Percentiles rank a stretch among this genome's conserved stretches.
These are phyloP conservation scores for Candida suzukii DNA, from an alignment of 805 yeast genomes.

Conservation along the genomic window DNA sequence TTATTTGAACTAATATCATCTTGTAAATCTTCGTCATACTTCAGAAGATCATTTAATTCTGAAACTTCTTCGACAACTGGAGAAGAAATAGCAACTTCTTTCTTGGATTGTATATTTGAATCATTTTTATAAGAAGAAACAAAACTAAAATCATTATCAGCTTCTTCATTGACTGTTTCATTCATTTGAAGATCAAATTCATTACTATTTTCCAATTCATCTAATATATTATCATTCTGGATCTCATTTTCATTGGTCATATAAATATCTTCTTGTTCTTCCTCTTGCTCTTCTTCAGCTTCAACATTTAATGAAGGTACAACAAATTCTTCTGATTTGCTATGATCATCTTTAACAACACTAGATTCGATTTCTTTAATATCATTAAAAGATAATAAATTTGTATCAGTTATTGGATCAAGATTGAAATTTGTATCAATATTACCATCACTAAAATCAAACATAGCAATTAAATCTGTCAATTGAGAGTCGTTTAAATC, in stretches of 20 bases:
- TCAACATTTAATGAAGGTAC: too few relatives aligned
- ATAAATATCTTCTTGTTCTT: too few relatives aligned
- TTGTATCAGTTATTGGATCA: conserved; percentile 3
- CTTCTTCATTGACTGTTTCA: background rate
- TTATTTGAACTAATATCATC: background rate
- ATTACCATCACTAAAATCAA: conserved; percentile 20
- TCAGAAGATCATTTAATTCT: background rate
- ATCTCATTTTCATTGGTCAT: too few relatives aligned
- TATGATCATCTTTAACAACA: too few relatives aligned
- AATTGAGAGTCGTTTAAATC: conserved; percentile 11
- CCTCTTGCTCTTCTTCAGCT: conserved; percentile 5
- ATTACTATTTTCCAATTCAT: too few relatives aligned
- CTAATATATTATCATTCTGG: too few relatives aligned
- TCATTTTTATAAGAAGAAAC: too few relatives aligned
- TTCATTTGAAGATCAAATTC: background rate
- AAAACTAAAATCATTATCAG: too few relatives aligned
- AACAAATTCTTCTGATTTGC: too few relatives aligned
- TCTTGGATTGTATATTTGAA: too few relatives aligned
- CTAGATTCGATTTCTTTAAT: background rate
- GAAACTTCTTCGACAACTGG: background rate
- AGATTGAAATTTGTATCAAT: conserved; percentile 20
- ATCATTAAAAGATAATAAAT: background rate
- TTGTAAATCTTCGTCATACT: background rate
- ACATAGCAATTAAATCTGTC: conserved; percentile 22
- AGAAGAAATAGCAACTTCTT: too few relatives aligned